Percentiles rank a stretch among this genome's conserved stretches.
These are phyloP conservation scores for Orbilia javanica DNA, from an alignment of 2,329 filamentous ascomycete species.

Conservation along the genomic window DNA sequence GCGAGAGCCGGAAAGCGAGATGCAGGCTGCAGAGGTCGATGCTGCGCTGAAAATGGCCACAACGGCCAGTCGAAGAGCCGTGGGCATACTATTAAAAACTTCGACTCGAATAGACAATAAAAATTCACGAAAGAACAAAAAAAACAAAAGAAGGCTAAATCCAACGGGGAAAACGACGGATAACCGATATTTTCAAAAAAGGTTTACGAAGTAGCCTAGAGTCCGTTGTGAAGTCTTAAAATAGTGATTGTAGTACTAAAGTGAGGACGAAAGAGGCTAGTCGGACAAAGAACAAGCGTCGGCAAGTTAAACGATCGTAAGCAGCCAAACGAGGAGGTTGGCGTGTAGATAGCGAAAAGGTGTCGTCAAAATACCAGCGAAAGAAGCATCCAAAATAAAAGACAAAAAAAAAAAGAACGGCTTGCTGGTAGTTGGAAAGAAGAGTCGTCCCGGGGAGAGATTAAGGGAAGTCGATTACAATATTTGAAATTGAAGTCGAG, in stretches of 20 bases:
- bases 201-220: constrained; percentile 8
- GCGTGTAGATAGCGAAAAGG: constrained; percentile 20
- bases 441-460: background rate
- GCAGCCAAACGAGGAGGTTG: constrained; percentile 26
- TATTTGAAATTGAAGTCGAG: constrained; percentile 11
- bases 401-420: constrained; percentile 41
- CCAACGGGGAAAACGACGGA: constrained; percentile 4
- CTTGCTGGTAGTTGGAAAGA: constrained; percentile 41
- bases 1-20: constrained; percentile 65
- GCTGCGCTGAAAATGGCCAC: constrained; percentile 51
- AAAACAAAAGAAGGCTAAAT: background rate
- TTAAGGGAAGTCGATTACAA: constrained; percentile 13
- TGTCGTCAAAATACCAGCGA: constrained; percentile 57
- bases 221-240: constrained; percentile 11
- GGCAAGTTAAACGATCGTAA: constrained; percentile 42
- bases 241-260: constrained; percentile 33
- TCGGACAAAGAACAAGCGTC: constrained; percentile 39
- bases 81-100: constrained; percentile 46
- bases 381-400: constrained; percentile 26
- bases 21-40: constrained; percentile 62
- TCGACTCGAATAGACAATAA: constrained; percentile 2
- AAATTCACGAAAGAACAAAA: background rate
- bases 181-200: background rate
- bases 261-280: constrained; percentile 23
- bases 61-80: constrained; percentile 52